These are phyloP conservation scores for Drosera spatulata DNA, from an alignment of 179 eudicot species.

Conservation along the genomic window DNA sequence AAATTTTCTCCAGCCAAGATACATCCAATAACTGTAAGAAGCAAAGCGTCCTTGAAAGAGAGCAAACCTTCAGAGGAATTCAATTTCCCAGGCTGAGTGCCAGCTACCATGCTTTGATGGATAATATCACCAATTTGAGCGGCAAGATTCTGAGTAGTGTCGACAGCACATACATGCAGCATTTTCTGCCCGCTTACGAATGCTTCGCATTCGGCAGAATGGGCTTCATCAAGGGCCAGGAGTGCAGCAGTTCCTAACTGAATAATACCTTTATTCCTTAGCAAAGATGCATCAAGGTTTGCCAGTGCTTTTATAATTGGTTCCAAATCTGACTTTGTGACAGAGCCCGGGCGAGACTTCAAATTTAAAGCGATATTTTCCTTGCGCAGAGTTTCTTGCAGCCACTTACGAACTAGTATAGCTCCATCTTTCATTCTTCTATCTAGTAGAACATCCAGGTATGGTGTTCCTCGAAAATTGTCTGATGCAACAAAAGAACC, in stretches of 20 bases:
- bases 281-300: conserved; percentile 43
- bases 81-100: conserved; percentile 27
- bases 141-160: conserved; percentile 93
- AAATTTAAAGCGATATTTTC: conserved; percentile 58
- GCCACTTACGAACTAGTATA: conserved; percentile 81
- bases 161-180: conserved; percentile 74
- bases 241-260: conserved; percentile 73
- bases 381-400: conserved; percentile 73
- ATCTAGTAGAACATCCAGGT: conserved; percentile 73
- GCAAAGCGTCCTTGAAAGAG: conserved; percentile 67
- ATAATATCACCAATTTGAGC: conserved; percentile 86
- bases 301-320: conserved; percentile 58
- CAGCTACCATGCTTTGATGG: conserved; percentile 58
- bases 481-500: conserved; percentile 79
- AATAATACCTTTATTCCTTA: conserved; percentile 81
- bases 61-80: conserved; percentile 48
- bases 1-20: conserved; percentile 87
- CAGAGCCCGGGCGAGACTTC: conserved; percentile 63
- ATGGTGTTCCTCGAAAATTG: conserved; percentile 72
- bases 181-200: conserved; percentile 89
- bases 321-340: conserved; percentile 58
- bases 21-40: conserved; percentile 67
- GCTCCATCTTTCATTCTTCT: conserved; percentile 78
- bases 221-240: conserved; percentile 52
- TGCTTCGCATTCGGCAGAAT: conserved; percentile 76